phyloP scores from a whole-genome alignment of 73 alveolate species.

The Paramecium biaurelia region DNA sequence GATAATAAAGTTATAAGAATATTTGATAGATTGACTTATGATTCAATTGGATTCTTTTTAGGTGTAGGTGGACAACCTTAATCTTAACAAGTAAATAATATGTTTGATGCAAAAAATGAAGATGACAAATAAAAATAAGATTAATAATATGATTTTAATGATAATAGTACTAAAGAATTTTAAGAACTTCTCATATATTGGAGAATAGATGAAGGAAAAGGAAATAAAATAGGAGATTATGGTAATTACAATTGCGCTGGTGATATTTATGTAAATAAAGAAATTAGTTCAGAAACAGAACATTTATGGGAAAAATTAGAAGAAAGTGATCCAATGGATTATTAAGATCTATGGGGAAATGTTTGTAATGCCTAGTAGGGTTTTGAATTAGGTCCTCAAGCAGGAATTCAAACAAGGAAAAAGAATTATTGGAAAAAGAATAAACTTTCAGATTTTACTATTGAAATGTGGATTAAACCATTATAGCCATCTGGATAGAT shows the following conservation, averaged over 20 bases:
- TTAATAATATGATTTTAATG: slow-evolving; percentile 11
- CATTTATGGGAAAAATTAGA: slow-evolving; percentile 39
- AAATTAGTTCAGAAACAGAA: background rate
- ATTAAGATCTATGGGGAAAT: slow-evolving; percentile 25
- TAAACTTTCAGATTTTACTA: background rate
- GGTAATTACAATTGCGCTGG: background rate
- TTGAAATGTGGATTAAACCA: slow-evolving; percentile 37
- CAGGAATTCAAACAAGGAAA: slow-evolving; percentile 10
- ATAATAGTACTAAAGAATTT: slow-evolving; percentile 32
- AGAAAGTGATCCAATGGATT: slow-evolving; percentile 51
- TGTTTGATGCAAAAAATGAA: background rate
- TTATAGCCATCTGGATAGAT: background rate
- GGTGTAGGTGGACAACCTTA: slow-evolving; percentile 53
- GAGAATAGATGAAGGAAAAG: slow-evolving; percentile 52
- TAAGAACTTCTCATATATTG: slow-evolving; percentile 24
- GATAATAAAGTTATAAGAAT: slow-evolving; percentile 5
- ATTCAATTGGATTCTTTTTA: background rate
- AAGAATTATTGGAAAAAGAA: slow-evolving; percentile 34
- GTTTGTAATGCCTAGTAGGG: background rate
- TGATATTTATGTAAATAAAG: slow-evolving; percentile 34
- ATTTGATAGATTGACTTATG: background rate
- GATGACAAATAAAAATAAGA: background rate
- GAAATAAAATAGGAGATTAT: background rate
- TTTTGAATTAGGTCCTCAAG: background rate
- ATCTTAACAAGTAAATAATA: background rate